Evolutionary conservation across 2,329 filamentous ascomycete genomes (phyloP).

Genomic region (Sporothrix brasiliensis): DNA sequence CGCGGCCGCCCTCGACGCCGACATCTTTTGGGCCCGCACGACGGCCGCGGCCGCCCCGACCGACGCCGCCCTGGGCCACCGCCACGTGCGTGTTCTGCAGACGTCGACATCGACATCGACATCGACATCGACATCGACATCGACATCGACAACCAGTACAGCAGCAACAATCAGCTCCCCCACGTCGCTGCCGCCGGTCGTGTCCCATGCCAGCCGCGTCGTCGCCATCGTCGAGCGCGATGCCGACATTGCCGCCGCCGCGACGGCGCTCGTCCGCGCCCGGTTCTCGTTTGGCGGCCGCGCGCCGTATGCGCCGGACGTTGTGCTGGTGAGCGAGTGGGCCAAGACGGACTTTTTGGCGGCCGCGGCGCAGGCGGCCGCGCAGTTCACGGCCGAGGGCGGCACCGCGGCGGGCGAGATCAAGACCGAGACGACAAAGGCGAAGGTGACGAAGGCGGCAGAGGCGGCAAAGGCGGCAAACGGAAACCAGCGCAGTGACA

Average conservation of each 20-base stretch:
- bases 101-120: too few species aligned
- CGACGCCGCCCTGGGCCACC: not conserved
- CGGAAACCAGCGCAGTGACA: too few species aligned
- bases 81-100: not conserved
- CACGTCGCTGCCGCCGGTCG: not conserved
- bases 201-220: not conserved
- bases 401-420: not conserved
- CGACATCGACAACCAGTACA: not conserved
- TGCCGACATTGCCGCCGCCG: conserved; percentile 57
- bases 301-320: conserved; percentile 64
- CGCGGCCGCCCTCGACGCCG: not conserved
- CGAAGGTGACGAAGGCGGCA: not conserved
- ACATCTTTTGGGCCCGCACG: not conserved
- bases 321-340: conserved; percentile 67
- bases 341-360: conserved; percentile 58
- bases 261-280: conserved; percentile 55
- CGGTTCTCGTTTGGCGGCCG: conserved; percentile 58
- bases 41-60: not conserved
- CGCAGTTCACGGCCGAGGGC: conserved; percentile 30
- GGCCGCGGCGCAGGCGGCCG: conserved; percentile 49
- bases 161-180: not conserved
- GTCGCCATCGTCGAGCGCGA: conserved; percentile 59
- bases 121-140: not conserved
- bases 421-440: not conserved
- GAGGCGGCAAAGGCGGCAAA: too few species aligned